A percentile compares a stretch with the other conserved stretches of the same genome.
phyloP scores from a whole-genome alignment of 2,329 filamentous ascomycete genomes.

The Fusarium palustre region DNA sequence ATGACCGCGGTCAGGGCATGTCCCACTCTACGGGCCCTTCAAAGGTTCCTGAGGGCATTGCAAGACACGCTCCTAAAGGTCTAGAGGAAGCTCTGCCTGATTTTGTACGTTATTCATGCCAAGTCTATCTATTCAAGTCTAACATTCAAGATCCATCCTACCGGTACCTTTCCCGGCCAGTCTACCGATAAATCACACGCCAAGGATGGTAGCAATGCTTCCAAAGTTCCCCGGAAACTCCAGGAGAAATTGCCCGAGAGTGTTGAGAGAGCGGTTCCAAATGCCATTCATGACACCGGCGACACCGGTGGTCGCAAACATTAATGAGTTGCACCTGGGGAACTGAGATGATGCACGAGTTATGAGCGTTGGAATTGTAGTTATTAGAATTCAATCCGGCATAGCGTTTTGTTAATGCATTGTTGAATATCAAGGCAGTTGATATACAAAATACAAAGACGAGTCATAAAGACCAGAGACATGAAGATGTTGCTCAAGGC shows the following conservation, averaged over 20 bases:
- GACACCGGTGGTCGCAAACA: slow-evolving; percentile 19
- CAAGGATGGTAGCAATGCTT: slow-evolving; percentile 32
- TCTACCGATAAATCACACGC: slow-evolving; percentile 37
- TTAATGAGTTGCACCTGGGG: background rate
- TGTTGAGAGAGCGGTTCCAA: slow-evolving; percentile 38
- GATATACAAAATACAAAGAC: background rate
- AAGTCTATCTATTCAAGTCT: fast-evolving
- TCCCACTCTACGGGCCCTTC: slow-evolving; percentile 41
- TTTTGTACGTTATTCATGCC: slow-evolving; percentile 11
- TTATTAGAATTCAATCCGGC: background rate
- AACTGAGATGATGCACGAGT: background rate
- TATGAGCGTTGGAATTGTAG: background rate
- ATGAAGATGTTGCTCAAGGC: background rate
- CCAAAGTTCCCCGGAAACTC: slow-evolving; percentile 39
- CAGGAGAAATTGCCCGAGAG: slow-evolving; percentile 44
- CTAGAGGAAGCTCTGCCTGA: slow-evolving; percentile 41
- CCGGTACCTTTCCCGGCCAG: slow-evolving; percentile 25
- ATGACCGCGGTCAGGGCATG: slow-evolving; percentile 29
- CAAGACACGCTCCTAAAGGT: slow-evolving; percentile 29
- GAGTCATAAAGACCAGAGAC: background rate
- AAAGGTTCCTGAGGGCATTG: slow-evolving; percentile 32
- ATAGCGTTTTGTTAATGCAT: background rate
- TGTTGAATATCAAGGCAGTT: background rate
- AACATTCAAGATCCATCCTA: slow-evolving; percentile 38
- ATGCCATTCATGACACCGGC: slow-evolving; percentile 39